These are phyloP conservation scores for Myxozyma udenii DNA, from an alignment of 805 yeast species.

Conservation along the genomic window DNA sequence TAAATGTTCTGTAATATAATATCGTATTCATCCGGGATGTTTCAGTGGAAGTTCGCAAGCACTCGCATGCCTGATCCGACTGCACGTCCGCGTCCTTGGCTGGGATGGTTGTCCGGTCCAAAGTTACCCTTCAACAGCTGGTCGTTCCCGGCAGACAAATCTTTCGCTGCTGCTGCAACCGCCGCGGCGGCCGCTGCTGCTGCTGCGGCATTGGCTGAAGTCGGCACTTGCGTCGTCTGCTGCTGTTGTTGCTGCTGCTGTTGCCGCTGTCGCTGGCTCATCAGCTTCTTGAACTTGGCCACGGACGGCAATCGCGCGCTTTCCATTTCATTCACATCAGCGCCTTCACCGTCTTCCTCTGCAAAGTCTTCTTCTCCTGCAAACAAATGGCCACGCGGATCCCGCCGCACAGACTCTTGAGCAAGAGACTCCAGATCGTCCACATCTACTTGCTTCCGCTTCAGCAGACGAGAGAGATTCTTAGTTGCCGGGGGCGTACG, in stretches of 20 bases:
- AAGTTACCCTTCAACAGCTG: too few relatives aligned
- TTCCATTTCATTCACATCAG: background rate
- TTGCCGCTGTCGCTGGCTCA: background rate
- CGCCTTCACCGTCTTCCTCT: constrained; percentile 19
- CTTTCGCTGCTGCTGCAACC: too few relatives aligned
- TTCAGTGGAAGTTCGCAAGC: constrained; percentile 17
- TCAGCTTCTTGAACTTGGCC: constrained; percentile 20
- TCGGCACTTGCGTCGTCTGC: background rate
- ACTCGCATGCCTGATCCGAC: constrained; percentile 26
- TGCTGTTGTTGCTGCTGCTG: constrained; percentile 1
- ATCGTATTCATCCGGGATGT: background rate
- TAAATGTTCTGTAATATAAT: background rate
- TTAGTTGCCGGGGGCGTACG: constrained; percentile 14
- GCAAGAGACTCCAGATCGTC: constrained; percentile 26
- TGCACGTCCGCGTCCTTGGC: too few relatives aligned
- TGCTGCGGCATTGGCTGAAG: constrained; percentile 11
- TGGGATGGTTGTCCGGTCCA: too few relatives aligned
- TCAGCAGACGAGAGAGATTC: constrained; percentile 22
- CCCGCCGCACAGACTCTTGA: constrained; percentile 27
- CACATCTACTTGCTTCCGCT: constrained; percentile 21
- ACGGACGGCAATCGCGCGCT: constrained; percentile 20
- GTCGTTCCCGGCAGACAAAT: too few relatives aligned
- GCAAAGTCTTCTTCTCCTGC: constrained; percentile 31
- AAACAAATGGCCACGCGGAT: constrained; percentile 28
- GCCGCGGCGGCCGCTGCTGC: too few relatives aligned